Evolutionary conservation across 257 asterid genomes (phyloP), one percentile per base, ranked within the genome.

Genomic region (Solanum sejunctum): DNA sequence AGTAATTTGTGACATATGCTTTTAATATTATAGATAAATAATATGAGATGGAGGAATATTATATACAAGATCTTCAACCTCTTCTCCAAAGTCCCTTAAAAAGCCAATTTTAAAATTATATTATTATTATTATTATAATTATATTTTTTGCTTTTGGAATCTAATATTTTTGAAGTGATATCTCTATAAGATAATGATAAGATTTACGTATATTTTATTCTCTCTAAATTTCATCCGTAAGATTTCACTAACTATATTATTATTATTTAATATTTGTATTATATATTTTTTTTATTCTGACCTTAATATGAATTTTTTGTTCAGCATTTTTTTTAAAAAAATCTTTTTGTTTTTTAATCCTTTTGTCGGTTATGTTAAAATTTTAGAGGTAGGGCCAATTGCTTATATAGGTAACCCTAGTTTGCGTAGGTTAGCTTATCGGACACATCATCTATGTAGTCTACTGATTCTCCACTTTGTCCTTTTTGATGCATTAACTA

Each of bases 161-260:
- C 36, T 32, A 3, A 32, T 32, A 0, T 32, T 32, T 32, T 32
- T 32, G 36, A 32, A 32, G 32, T 28, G 32, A 2, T 28, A 28
- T 32, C 36, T 32, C 36, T 32, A 32, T 32, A 3, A 32, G 36
- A 32, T 32, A 32, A 3, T 32, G 3, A 3, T 32, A 32, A 32
- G 3, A 32, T 32, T 32, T 32, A 32, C 36, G 3, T 32, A 32
- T 32, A 32, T 32, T 32, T 32, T 32, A 2, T 32, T 0, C 36
- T 3, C 3, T 3, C 1, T 1, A 32, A 32, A 0, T 0, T 32
- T 32, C 0, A 32, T 0, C 3, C 3, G 0, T 32, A 0, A 32
- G 3, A 32, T 32, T 32, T 32, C 1, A 32, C 36, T 32, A 32
- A 32, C 2, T 32, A 32, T 32, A 32, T 32, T 32, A 36, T 32